Percentiles rank a stretch among this genome's conserved stretches.
Conservation (phyloP, 73 alveolate species). For the Symbiodinium natans region DNA sequence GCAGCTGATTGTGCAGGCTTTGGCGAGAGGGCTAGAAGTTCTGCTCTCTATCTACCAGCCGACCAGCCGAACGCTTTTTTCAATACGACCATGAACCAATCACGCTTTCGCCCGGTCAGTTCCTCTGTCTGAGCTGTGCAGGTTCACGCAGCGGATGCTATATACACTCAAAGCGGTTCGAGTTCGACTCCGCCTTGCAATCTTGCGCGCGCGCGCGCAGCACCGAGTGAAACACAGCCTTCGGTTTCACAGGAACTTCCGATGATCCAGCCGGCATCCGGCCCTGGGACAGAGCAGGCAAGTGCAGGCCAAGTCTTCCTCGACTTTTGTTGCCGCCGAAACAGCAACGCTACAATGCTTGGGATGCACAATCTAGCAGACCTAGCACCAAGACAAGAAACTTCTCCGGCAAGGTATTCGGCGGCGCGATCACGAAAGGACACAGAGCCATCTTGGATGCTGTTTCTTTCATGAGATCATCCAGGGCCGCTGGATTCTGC, state of each 20-base stretch:
- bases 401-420: neutral
- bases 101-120: neutral
- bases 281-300: neutral
- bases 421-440: constrained; percentile 35
- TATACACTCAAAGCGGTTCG: neutral
- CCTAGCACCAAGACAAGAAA: neutral
- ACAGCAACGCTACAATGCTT: neutral
- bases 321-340: no score
- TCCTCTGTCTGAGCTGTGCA: neutral
- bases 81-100: no score
- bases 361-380: neutral
- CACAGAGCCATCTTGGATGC: constrained; percentile 85
- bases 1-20: no score
- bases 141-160: neutral
- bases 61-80: no score
- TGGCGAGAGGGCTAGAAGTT: no score
- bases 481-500: constrained; percentile 52
- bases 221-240: neutral
- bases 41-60: no score
- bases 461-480: constrained; percentile 65
- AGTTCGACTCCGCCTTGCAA: no score
- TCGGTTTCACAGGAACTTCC: constrained; percentile 4
- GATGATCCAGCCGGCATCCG: neutral
- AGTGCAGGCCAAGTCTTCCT: no score
- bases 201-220: constrained; percentile 2